These are phyloP conservation scores for Phytopythium kandeliae DNA, from an alignment of 352 stramenopile species.

Conservation along the genomic window DNA sequence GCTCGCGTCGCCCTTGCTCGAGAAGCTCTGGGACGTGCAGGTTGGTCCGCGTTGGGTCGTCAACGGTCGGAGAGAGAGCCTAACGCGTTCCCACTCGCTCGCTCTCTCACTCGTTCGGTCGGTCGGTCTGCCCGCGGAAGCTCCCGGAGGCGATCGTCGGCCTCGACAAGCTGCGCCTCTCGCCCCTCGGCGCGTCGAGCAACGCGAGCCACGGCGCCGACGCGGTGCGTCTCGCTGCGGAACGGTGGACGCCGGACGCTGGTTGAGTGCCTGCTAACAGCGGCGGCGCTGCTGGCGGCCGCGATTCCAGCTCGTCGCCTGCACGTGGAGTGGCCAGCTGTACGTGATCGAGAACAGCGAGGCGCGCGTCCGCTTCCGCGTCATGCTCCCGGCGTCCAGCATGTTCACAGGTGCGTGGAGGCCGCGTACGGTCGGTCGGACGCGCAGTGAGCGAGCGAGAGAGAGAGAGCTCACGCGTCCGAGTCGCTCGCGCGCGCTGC, in stretches of 20 bases:
- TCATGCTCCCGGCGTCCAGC: slow-evolving; percentile 42
- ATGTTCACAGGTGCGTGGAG: slow-evolving; percentile 78
- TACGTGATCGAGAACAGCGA: slow-evolving; percentile 41
- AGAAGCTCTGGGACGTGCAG: slow-evolving; percentile 42
- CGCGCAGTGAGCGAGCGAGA: too few species aligned
- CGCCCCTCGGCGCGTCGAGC: neutral
- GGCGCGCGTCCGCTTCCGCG: slow-evolving; percentile 52
- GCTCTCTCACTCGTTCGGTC: too few species aligned
- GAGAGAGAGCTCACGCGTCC: too few species aligned
- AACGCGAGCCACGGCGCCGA: neutral
- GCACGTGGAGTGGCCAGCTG: slow-evolving; percentile 66
- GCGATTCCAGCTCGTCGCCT: slow-evolving; percentile 47
- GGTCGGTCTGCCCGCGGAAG: slow-evolving; percentile 14
- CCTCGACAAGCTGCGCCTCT: slow-evolving; percentile 29
- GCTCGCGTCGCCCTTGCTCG: slow-evolving; percentile 26
- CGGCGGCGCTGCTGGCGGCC: neutral
- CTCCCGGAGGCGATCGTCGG: slow-evolving; percentile 45
- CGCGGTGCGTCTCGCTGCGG: slow-evolving; percentile 11
- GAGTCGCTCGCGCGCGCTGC: neutral
- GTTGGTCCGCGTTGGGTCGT: slow-evolving; percentile 12
- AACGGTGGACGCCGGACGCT: neutral
- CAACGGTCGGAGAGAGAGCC: too few species aligned
- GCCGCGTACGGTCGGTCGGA: too few species aligned
- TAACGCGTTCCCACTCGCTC: too few species aligned
- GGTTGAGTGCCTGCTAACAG: neutral